Evolutionary conservation across 1,284 basidiomycete genomes (phyloP).

Genomic region (Mycosarcoma maydis): DNA sequence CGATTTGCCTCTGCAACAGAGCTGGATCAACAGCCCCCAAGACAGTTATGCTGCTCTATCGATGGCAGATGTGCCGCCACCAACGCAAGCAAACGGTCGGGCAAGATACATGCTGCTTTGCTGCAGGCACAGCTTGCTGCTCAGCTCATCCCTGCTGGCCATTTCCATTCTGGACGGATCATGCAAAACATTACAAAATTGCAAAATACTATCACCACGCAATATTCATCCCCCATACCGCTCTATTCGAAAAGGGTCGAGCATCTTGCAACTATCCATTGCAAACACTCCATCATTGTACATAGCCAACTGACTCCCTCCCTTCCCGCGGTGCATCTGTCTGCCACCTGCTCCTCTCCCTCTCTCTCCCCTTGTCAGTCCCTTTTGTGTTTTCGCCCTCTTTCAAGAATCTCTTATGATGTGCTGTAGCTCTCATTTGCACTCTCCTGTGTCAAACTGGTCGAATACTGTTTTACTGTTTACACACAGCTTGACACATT

Average conservation of each 20-base stretch:
- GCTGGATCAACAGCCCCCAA: no score
- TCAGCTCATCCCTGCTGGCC: neutral
- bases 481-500: no score
- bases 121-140: neutral
- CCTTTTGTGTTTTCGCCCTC: no score
- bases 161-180: conserved; percentile 3
- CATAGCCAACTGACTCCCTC: no score
- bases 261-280: neutral
- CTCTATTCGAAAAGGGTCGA: neutral
- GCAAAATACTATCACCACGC: no score
- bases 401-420: conserved; percentile 7
- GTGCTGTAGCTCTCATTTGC: conserved; percentile 43
- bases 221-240: neutral
- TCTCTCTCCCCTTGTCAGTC: neutral
- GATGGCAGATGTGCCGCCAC: neutral
- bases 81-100: conserved; percentile 1
- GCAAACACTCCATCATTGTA: conserved; percentile 4
- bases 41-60: neutral
- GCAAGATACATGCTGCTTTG: neutral
- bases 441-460: conserved; percentile 9
- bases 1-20: no score
- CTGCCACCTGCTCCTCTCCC: neutral
- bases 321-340: neutral
- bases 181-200: no score
- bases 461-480: conserved; percentile 17